Percentiles rank a stretch among this genome's conserved stretches.
phyloP scores from a whole-genome alignment of 176 grass and related monocot genomes.

The Bothriochloa decipiens region DNA sequence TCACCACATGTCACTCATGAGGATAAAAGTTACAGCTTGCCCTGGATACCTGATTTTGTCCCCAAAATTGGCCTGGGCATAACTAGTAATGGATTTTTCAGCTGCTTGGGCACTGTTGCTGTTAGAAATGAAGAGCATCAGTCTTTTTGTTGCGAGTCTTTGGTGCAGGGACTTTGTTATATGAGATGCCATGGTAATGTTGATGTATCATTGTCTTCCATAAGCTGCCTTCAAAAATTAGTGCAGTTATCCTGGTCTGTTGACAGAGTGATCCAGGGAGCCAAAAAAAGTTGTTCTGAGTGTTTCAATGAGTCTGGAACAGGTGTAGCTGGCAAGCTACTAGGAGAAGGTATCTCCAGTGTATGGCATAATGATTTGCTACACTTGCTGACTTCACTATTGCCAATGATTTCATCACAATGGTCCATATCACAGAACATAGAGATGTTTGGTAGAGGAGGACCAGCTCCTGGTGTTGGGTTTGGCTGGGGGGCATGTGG shows the following conservation, averaged over 20 bases:
- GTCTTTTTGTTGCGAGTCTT: constrained; percentile 41
- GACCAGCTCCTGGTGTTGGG: constrained; percentile 88
- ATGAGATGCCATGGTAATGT: constrained; percentile 57
- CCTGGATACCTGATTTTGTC: constrained; percentile 85
- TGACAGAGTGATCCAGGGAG: constrained; percentile 66
- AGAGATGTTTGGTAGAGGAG: constrained; percentile 92
- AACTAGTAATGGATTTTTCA: constrained; percentile 74
- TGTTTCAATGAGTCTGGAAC: constrained; percentile 38
- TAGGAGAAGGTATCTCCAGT: constrained; percentile 80
- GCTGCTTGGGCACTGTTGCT: constrained; percentile 33
- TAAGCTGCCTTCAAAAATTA: constrained; percentile 77
- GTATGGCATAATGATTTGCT: constrained; percentile 62
- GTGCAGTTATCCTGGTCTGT: constrained; percentile 62
- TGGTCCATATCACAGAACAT: constrained; percentile 59
- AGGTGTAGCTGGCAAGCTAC: constrained; percentile 66
- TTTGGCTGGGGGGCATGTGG: constrained; percentile 88
- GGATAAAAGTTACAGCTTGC: constrained; percentile 48
- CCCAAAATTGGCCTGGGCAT: constrained; percentile 79
- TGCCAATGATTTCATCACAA: constrained; percentile 56
- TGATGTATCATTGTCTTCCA: constrained; percentile 66
- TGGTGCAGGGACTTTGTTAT: constrained; percentile 59
- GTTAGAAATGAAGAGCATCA: constrained; percentile 35
- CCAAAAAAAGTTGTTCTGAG: constrained; percentile 48
- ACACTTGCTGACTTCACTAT: constrained; percentile 50
- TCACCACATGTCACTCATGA: constrained; percentile 45